Base-by-base conservation (phyloP, 805 yeast species). In the Zygotorulaspora florentina region DNA sequence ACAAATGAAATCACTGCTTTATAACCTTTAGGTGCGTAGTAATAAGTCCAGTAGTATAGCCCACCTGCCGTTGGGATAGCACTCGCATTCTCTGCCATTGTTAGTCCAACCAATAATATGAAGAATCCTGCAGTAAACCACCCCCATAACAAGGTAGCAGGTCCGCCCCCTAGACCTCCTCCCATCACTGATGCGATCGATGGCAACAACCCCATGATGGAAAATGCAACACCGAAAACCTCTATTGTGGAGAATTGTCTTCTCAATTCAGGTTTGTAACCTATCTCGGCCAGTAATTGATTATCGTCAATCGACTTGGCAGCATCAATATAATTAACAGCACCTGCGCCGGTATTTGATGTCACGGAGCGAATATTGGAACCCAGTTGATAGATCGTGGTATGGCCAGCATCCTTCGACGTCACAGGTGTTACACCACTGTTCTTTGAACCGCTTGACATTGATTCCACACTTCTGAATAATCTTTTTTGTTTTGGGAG, bases 51-150 rank as follows among this genome's bases (percentile, higher is more conserved):
- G 63, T 76, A 80, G 58, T 81, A 85, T 31, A 84, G 67, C 8
- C 90, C 90, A 44, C 90, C 90, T 15, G 85, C 77, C 1, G 90
- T 83, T 20, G 91, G 90, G 52, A 81, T 75, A 1, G 88, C 76
- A 29, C 83, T 75, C 1, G 84, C 86, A 50, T 82, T 63, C 55
- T 82, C 84, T 7, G 85, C 72, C 80, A 85, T 76, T n/a, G 83
- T 71, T 7, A 75, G 50, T 13, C 87, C 88, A n/a, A 80, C 74
- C 8, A 71, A 57, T 43, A 81, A 57, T 45, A 83, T 80, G 54
- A 81, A 78, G 8, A 70, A 47, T 2, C 56, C 56, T 29, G 85
- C 73, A 11, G 79, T 56, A 39, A 80, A 63, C 90, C 91, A 85
- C 39, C 87, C 85, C 90, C 90, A 84, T 2, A 82, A 70, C 46